Base-by-base conservation (phyloP, 768 basidiomycete species). In the Pholiota molesta region DNA sequence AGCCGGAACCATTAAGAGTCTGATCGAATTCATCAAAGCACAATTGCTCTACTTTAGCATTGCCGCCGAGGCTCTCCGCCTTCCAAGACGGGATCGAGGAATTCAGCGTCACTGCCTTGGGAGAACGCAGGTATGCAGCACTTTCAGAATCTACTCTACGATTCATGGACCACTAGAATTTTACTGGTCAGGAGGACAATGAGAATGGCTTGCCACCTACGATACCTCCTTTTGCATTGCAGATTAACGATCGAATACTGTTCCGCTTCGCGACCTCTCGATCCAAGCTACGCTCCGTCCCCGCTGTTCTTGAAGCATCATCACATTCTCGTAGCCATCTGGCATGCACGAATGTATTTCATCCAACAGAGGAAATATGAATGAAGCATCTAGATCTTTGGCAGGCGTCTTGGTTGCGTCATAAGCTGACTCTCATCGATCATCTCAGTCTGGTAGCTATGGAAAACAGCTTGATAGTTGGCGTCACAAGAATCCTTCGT, bases 1-100 rank as follows among this genome's bases (percentile, higher is more conserved):
- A 97, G 95, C 97, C 97, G 39, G 97, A 98, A 77, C 94, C 97
- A 4, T 76, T 73, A 95, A 93, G 86, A 94, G 97, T 78, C 75
- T 99, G 59, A 94, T 95, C 63, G 90, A 92, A 73, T 87, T 99
- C 47, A 85, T 87, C 69, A 97, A 97, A 75, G 92, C 97, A 51
- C 96, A 95, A 82, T 81, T 94, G 21, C 69, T 88, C 59, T 95
- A 82, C 81, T 88, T 90, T 74, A 82, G 88, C 21, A 70, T 84
- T 45, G 90, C 91, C 3, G 92, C 93, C 1, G 94, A 96, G 71
- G 83, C 83, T 96, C 44, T 86, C 85, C 17, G 78, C 83, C 49
- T 84, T 92, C 51, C 94, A 96, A 72, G 92, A 91, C 54, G 94
- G 97, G 74, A 91, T 98, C 52, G 96, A 97, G 66, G 95, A 98